These are phyloP conservation scores for Zea mays DNA, from an alignment of 176 grass and related monocot species.

Conservation along the genomic window DNA sequence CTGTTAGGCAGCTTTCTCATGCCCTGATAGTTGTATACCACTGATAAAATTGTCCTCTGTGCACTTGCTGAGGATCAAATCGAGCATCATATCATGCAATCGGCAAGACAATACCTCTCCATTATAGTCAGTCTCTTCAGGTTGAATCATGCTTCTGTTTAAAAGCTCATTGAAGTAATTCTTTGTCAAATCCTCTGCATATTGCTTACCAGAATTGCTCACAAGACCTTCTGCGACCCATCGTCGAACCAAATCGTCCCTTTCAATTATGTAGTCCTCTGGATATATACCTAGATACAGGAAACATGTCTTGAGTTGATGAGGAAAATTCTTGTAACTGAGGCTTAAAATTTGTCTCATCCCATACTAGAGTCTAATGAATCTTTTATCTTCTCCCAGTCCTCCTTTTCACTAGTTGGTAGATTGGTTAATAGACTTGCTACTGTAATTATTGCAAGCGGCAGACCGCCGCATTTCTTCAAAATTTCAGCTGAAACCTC, in stretches of 20 bases:
- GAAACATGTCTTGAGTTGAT: constrained; percentile 42
- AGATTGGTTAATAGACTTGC: constrained; percentile 20
- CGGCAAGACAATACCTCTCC: constrained; percentile 27
- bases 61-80: constrained; percentile 37
- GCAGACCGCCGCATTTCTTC: constrained; percentile 23
- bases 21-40: not conserved
- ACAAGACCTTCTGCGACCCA: constrained; percentile 54
- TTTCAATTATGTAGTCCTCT: constrained; percentile 23
- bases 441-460: constrained; percentile 25
- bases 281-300: constrained; percentile 48
- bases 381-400: constrained; percentile 17
- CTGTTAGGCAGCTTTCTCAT: not conserved
- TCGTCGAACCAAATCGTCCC: constrained; percentile 33
- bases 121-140: constrained; percentile 18
- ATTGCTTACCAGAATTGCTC: constrained; percentile 1
- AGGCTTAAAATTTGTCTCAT: constrained; percentile 28
- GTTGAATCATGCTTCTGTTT: constrained; percentile 44
- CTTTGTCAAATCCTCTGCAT: constrained; percentile 23
- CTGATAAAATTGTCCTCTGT: constrained; percentile 44
- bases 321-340: constrained; percentile 42
- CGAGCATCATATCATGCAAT: constrained; percentile 47
- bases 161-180: constrained; percentile 41
- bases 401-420: constrained; percentile 1
- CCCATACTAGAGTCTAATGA: not conserved
- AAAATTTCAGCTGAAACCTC: constrained; percentile 11